Evolutionary conservation across 176 grass and related monocot species (phyloP), one percentile per base, ranked within the genome.

Genomic region (Bolboschoenus planiculmis): DNA sequence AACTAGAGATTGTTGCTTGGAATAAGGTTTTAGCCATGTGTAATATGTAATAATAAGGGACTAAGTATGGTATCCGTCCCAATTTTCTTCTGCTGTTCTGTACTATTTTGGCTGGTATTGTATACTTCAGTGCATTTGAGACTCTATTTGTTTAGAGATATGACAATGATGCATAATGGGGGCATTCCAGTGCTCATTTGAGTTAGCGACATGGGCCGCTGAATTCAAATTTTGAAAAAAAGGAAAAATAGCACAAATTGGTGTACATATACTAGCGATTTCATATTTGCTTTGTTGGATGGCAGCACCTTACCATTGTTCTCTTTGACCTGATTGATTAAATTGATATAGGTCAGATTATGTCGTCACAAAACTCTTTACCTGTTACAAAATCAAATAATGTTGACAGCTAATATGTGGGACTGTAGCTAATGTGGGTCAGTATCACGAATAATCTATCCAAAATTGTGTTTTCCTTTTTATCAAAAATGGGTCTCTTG

Each of bases 11-110:
- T 3, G 7, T 10, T 82, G 59, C 39, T 43, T 30, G 79, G 72
- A 77, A 82, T 82, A 62, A 65, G 43, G 43, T 80, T 58, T 29
- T 62, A 65, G 21, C 39, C n/a, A 65, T 30, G 79, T 64, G 4
- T 18, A 46, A 31, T 58, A 27, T 37, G 57, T 62, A 82, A 82
- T 62, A 82, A 82, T 82, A 82, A 58, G 34, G 16, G 55, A 39
- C 31, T 24, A 36, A 55, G 2, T 59, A 50, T 1, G 46, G 13
- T 31, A 53, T 24, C 26, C 20, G 2, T 75, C 0, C 3, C n/a
- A 34, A 34, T 77, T 33, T 18, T 53, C 14, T 51, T 31, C 24
- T 74, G 23, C 13, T 46, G 70, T 48, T 74, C 23, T 48, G 11
- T 16, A 47, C 40, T 74, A 29, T 47, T 44, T 74, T 27, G 70